These are phyloP conservation scores for Colletotrichum cuscutae DNA, from an alignment of 2,329 filamentous ascomycete species.

Conservation along the genomic window DNA sequence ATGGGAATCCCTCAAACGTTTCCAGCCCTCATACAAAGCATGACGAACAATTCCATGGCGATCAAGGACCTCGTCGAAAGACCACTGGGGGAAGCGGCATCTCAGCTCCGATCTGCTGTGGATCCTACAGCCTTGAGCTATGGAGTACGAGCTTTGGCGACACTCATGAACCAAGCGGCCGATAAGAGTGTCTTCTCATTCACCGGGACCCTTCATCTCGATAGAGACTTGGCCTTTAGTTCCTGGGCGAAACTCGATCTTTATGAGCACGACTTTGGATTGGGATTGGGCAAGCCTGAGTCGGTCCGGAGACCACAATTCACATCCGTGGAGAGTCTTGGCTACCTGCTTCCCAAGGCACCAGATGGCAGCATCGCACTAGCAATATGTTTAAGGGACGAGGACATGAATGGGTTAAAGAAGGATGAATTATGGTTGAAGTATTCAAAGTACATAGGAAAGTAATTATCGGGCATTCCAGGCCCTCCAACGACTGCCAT, in stretches of 20 bases:
- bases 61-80: constrained; percentile 42
- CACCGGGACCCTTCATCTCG: constrained; percentile 47
- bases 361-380: constrained; percentile 55
- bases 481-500: not conserved
- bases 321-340: constrained; percentile 54
- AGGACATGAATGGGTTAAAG: constrained; percentile 57
- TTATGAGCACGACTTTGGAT: constrained; percentile 58
- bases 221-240: constrained; percentile 60
- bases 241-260: constrained; percentile 62
- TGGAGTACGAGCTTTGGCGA: constrained; percentile 53
- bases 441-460: constrained; percentile 50
- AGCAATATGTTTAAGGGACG: constrained; percentile 56
- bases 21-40: constrained; percentile 58
- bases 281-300: constrained; percentile 56
- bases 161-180: constrained; percentile 44
- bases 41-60: constrained; percentile 51
- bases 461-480: not conserved
- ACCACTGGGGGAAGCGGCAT: constrained; percentile 34
- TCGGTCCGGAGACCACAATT: constrained; percentile 60
- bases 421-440: constrained; percentile 53
- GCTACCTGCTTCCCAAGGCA: constrained; percentile 60
- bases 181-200: constrained; percentile 50
- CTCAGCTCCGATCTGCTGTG: constrained; percentile 50
- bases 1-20: constrained; percentile 55
- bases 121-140: constrained; percentile 47